A percentile compares a stretch with the other conserved stretches of the same genome.
These are phyloP conservation scores for Tilletia horrida DNA, from an alignment of 1,284 basidiomycete genomes.

Conservation along the genomic window DNA sequence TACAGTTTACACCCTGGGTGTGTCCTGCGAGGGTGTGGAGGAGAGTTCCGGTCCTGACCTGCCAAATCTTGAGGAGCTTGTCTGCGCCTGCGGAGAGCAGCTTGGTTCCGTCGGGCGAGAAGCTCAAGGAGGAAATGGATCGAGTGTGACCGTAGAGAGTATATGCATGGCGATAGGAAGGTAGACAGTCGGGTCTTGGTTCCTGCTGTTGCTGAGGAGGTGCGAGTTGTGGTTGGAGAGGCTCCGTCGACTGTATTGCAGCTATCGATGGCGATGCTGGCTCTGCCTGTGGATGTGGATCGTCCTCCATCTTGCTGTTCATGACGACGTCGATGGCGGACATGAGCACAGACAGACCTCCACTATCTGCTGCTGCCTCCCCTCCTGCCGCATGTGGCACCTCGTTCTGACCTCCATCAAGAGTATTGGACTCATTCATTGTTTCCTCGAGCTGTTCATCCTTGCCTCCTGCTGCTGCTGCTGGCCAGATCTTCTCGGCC, in stretches of 20 bases:
- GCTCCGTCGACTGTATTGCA: not conserved
- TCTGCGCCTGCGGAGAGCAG: constrained; percentile 56
- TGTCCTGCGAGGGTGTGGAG: constrained; percentile 32
- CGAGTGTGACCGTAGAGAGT: constrained; percentile 58
- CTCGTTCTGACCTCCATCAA: not conserved
- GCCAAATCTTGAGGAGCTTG: constrained; percentile 50
- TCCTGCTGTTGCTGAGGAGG: not conserved
- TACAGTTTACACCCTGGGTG: constrained; percentile 39
- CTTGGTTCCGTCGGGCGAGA: constrained; percentile 57
- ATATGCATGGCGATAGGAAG: constrained; percentile 42
- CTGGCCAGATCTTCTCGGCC: too few species aligned
- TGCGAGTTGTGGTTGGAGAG: not conserved
- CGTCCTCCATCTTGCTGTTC: not conserved
- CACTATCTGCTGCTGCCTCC: not conserved
- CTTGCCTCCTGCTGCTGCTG: too few species aligned
- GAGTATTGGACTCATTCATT: too few species aligned
- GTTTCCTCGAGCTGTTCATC: too few species aligned
- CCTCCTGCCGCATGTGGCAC: not conserved
- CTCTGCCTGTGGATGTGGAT: not conserved
- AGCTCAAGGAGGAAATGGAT: constrained; percentile 57
- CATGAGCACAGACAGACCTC: constrained; percentile 6
- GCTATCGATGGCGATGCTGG: not conserved
- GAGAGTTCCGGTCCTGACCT: constrained; percentile 30
- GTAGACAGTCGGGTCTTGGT: constrained; percentile 1
- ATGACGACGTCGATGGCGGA: constrained; percentile 16